phyloP scores from a whole-genome alignment of 495 filamentous ascomycete species.

The Neurospora sp. region DNA sequence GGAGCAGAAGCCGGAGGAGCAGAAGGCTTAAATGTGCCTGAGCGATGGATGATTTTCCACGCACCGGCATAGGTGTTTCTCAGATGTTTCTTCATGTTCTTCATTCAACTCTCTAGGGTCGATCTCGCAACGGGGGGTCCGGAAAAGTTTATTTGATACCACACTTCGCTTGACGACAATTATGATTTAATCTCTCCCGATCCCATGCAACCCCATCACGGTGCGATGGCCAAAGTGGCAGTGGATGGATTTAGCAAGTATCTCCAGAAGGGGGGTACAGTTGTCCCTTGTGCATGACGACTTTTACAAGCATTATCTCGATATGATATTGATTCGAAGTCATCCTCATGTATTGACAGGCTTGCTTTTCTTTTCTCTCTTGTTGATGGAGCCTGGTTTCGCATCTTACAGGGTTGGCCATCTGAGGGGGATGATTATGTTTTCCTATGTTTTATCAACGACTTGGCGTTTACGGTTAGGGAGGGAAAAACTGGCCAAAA shows the following conservation, averaged over 20 bases:
- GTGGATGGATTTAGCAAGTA: slow-evolving; percentile 13
- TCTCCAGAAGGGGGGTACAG: slow-evolving; percentile 12
- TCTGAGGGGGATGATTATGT: slow-evolving; percentile 2
- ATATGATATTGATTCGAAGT: slow-evolving; percentile 20
- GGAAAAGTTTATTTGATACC: slow-evolving; percentile 42
- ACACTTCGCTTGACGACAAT: slow-evolving; percentile 23
- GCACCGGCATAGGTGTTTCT: slow-evolving; percentile 6
- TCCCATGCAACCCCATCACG: slow-evolving; percentile 6
- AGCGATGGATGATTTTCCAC: slow-evolving; percentile 2
- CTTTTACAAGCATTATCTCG: slow-evolving; percentile 18
- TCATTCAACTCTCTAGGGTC: slow-evolving; percentile 24
- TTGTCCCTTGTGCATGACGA: slow-evolving; percentile 11
- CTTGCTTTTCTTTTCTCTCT: slow-evolving; percentile 8
- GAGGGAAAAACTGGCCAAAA: neutral
- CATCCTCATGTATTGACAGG: slow-evolving; percentile 25
- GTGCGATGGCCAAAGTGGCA: slow-evolving; percentile 5
- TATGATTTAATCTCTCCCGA: slow-evolving; percentile 27
- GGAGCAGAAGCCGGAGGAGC: slow-evolving; percentile 48
- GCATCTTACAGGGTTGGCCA: neutral
- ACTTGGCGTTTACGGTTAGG: neutral
- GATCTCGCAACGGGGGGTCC: slow-evolving; percentile 24
- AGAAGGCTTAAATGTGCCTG: slow-evolving; percentile 33
- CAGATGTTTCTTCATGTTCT: slow-evolving; percentile 13
- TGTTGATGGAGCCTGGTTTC: neutral
- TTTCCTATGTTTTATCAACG: neutral